Base-by-base conservation (phyloP, 768 basidiomycete genomes). In the Epithele typhae region DNA sequence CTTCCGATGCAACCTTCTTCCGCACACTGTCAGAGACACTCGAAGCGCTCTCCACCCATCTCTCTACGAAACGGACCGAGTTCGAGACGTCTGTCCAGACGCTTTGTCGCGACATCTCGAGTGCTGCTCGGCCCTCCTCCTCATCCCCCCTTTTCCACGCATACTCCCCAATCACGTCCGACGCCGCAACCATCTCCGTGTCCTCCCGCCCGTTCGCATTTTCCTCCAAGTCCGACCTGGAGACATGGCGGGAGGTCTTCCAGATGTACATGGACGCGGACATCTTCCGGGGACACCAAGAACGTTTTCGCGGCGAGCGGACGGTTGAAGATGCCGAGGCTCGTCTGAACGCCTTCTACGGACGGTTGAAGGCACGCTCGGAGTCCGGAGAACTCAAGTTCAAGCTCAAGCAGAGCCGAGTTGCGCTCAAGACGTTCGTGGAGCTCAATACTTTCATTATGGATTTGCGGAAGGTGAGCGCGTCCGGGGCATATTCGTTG, bases 171-270 rank as follows among this genome's bases (percentile, higher is more conserved):
- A 37, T 49, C 25, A 34, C 52, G 1, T 41, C 61, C 5, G 54
- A 64, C 40, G 56, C 64, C 1, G 51, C 53, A 7, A 40, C 43
- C 9, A 46, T 66, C 39, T 49, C 38, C 21, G 55, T 64, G 4
- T 52, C 52, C 12, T 45, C 53, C 0, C 25, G 40, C 19, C 40
- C 62, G 1, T 40, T 52, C 23, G 40, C 42, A 27, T 25, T 37
- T 36, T 45, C 32, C 19, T 37, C 25, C 48, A 72, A 71, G 51
- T 64, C 68, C 10, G 93, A 97, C 55, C 65, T 97, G 7, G 92
- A 89, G 60, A 75, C 80, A 5, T 96, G 94, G 94, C 72, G 94
- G 19, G 82, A 91, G 65, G 84, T 96, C 23, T 95, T 97, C 59
- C 82, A 83, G 48, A 66, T 94, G 2, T 96, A 95, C 64, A 73